Evolutionary conservation across 306 rosid species (phyloP), one percentile per base, ranked within the genome.

Genomic region (Pterocarpus macrocarpus): DNA sequence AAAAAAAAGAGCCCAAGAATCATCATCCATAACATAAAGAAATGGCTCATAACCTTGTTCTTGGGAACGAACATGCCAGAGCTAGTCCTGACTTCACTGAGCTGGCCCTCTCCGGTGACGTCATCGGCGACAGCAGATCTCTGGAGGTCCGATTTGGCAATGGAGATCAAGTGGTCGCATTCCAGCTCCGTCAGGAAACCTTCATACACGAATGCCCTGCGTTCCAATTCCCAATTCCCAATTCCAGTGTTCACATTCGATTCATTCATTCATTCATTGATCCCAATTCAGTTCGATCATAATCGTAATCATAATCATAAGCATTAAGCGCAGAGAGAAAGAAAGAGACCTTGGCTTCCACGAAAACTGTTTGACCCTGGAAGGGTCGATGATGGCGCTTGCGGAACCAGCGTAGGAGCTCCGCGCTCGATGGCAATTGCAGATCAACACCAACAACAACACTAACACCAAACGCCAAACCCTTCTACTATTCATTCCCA

Each of bases 81-180:
- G 91, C 99, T 95, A n/a, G 98, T 95, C 41, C 99, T 91, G 32
- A 90, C 97, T 62, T 93, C 91, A 81, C 99, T 95, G 22, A 91
- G 86, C 90, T 71, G 76, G 81, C 96, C 86, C 76, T 90, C 57
- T 64, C 99, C 98, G 0, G 98, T 90, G 50, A 75, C 44, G 69
- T 89, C 79, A 86, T 95, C 97, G 8, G 98, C 98, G 33, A 95
- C 99, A 4, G 95, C 92, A 73, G 99, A 95, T 92, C 99, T 88
- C 94, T 93, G 89, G 45, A 93, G 84, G 90, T 95, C 99, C 11
- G 92, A 84, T 84, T 92, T 93, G 11, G 99, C 99, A 72, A 69
- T 1, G 53, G 98, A 90, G 85, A 93, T 89, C 89, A 95, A 82
- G 88, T 95, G 98, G 59, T 93, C 98, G 87, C 97, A 95, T 75